Percentiles rank a stretch among this genome's conserved stretches.
phyloP scores from a whole-genome alignment of 2,329 filamentous ascomycete genomes.

The Colletotrichum sp. region DNA sequence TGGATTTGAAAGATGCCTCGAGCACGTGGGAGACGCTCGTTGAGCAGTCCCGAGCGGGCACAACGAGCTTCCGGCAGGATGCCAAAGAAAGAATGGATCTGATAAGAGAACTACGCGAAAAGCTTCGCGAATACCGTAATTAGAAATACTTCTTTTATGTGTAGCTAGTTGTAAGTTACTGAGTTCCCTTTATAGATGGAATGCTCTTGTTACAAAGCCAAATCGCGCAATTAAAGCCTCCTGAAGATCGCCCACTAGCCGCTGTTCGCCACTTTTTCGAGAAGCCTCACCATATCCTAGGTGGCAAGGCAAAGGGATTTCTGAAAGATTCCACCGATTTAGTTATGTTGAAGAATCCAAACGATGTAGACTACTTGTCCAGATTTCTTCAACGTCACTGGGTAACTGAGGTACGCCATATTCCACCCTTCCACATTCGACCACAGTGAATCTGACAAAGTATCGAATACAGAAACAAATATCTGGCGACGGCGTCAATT shows the following conservation, averaged over 20 bases:
- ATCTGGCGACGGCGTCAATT: not conserved
- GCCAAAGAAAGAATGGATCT: not conserved
- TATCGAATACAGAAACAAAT: not conserved
- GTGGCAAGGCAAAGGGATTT: not conserved
- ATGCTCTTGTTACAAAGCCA: not conserved
- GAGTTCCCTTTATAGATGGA: not conserved
- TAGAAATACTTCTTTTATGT: too few relatives aligned
- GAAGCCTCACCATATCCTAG: not conserved
- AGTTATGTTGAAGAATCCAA: accelerated
- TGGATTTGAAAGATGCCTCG: not conserved
- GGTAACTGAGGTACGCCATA: accelerated
- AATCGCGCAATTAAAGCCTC: not conserved
- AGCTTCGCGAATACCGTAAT: not conserved
- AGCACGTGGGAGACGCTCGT: conserved; percentile 4
- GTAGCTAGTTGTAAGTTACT: not conserved
- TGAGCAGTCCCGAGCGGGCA: not conserved
- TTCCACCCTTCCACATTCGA: accelerated
- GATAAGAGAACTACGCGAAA: not conserved
- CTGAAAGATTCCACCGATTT: not conserved
- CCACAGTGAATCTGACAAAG: not conserved
- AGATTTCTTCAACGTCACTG: not conserved
- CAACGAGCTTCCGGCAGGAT: not conserved
- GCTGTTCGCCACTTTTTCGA: not conserved
- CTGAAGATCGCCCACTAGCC: not conserved
- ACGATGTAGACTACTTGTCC: accelerated